Evolutionary conservation across 495 filamentous ascomycete species (phyloP).

Genomic region (Geoglossum glabrum): DNA sequence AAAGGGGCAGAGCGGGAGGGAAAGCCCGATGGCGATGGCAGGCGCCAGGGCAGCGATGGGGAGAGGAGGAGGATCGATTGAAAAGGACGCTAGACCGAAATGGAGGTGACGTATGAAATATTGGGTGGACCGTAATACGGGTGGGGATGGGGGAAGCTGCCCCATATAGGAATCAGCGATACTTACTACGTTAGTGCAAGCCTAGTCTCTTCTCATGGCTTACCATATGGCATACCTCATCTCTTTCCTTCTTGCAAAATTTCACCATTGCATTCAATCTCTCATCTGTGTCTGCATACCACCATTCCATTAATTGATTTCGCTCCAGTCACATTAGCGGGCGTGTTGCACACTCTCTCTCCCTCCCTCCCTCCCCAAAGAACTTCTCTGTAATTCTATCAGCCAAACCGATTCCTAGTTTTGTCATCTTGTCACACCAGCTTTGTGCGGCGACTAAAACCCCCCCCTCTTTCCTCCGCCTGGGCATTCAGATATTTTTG

Average conservation of each 20-base stretch:
- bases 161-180: neutral
- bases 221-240: neutral
- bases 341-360: neutral
- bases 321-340: neutral
- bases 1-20: neutral
- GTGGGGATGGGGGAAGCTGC: neutral
- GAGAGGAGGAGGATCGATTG: neutral
- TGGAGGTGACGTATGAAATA: neutral
- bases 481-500: too few relatives aligned
- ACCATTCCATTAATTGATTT: neutral
- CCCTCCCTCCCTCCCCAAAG: neutral
- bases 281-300: neutral
- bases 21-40: neutral
- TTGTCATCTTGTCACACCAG: neutral
- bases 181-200: neutral
- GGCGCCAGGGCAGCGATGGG: neutral
- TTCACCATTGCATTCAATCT: neutral
- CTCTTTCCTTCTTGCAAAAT: slow-evolving; percentile 1
- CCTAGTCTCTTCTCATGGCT: neutral
- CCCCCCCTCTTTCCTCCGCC: neutral
- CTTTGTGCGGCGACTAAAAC: neutral
- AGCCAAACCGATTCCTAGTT: neutral
- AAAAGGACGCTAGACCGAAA: neutral
- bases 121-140: neutral
- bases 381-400: neutral